Evolutionary conservation across 805 yeast species (phyloP).

Genomic region (Candida patagonica): DNA sequence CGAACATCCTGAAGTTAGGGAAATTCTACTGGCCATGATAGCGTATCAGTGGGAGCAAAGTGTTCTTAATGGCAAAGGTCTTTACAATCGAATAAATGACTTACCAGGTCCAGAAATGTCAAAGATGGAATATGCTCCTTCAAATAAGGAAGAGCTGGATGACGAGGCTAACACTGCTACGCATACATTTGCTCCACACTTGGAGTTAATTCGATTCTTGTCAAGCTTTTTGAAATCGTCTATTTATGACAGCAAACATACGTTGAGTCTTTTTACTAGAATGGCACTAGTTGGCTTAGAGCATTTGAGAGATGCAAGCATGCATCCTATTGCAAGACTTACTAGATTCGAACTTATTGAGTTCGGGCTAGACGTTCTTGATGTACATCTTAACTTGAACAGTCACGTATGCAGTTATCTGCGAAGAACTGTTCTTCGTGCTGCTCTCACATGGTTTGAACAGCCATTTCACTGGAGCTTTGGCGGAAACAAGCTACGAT

Average conservation of each 20-base stretch:
- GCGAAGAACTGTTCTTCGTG: conserved; percentile 47
- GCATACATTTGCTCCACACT: conserved; percentile 54
- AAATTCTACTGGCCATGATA: conserved; percentile 59
- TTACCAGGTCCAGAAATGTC: conserved; percentile 48
- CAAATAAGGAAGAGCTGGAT: conserved; percentile 52
- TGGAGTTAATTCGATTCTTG: conserved; percentile 56
- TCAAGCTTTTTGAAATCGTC: conserved; percentile 75
- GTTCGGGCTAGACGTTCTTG: conserved; percentile 57
- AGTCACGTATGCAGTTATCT: conserved; percentile 39
- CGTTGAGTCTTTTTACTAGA: conserved; percentile 59
- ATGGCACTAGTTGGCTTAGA: conserved; percentile 34
- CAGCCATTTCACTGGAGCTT: conserved; percentile 60
- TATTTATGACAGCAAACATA: conserved; percentile 57
- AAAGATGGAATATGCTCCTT: conserved; percentile 84
- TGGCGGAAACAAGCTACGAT: conserved; percentile 70
- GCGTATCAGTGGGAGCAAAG: conserved; percentile 60
- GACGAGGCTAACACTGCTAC: conserved; percentile 43
- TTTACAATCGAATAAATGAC: conserved; percentile 53
- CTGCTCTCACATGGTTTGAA: conserved; percentile 72
- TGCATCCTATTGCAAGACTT: conserved; percentile 74
- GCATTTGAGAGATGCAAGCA: conserved; percentile 58
- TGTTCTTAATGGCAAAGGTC: conserved; percentile 49
- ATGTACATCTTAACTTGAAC: conserved; percentile 41
- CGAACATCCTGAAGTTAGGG: conserved; percentile 50
- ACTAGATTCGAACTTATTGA: conserved; percentile 64